Conservation (phyloP, 345 rosid species). For the Pistacia vera region DNA sequence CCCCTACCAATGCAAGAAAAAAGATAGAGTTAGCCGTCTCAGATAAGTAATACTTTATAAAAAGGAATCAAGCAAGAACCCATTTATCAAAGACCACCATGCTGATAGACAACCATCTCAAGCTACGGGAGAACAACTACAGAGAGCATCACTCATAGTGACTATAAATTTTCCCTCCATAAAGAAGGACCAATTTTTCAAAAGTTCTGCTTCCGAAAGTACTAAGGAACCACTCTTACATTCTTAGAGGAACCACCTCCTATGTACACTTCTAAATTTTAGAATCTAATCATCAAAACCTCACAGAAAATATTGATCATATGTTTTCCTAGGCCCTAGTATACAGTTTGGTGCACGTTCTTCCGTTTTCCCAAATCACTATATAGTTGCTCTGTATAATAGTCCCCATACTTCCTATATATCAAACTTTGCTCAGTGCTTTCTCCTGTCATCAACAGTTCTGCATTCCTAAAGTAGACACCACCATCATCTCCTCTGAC, state of each 20-base stretch:
- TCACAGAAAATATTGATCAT: not conserved
- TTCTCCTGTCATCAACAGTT: not conserved
- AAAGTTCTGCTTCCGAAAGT: not conserved
- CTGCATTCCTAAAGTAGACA: not conserved
- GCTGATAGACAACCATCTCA: slow-evolving; percentile 7
- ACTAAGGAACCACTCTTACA: not conserved
- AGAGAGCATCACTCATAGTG: not conserved
- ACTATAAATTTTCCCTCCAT: not conserved
- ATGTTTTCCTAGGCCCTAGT: not conserved
- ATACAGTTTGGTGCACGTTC: not conserved
- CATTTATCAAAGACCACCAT: not conserved
- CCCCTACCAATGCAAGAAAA: slow-evolving; percentile 50
- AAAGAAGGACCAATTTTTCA: not conserved
- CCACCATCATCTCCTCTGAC: not conserved
- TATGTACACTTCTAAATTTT: not conserved
- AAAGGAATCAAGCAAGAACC: slow-evolving; percentile 9
- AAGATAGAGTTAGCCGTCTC: slow-evolving; percentile 18
- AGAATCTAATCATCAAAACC: not conserved
- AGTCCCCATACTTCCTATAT: not conserved
- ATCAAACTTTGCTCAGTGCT: not conserved
- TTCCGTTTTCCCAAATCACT: not conserved
- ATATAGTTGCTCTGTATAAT: not conserved
- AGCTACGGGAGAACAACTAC: not conserved
- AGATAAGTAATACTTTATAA: slow-evolving; percentile 7
- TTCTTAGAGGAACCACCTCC: not conserved